Percentiles rank a stretch among this genome's conserved stretches.
These are phyloP conservation scores for Hymenoscyphus albidus DNA, from an alignment of 2,329 filamentous ascomycete species.

Conservation along the genomic window DNA sequence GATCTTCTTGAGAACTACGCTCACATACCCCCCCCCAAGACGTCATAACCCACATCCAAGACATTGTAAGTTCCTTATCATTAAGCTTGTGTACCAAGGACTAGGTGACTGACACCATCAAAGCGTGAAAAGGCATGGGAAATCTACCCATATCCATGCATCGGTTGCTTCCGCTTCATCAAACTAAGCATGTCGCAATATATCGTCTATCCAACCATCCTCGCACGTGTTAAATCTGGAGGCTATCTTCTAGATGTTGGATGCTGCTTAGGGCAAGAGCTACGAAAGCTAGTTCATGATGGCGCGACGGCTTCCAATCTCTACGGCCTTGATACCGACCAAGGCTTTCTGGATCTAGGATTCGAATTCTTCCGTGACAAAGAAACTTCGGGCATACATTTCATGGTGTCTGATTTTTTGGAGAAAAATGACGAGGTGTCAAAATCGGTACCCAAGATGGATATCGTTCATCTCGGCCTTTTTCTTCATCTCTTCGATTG, in stretches of 20 bases:
- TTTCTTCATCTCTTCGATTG: conserved; percentile 44
- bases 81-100: neutral
- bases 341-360: conserved; percentile 36
- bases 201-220: conserved; percentile 17
- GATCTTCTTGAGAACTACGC: conserved; percentile 21
- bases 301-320: conserved; percentile 34
- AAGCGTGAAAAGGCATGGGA: conserved; percentile 25
- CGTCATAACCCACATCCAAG: conserved; percentile 15
- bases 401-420: conserved; percentile 37
- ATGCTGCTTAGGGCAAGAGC: conserved; percentile 40
- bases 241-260: conserved; percentile 37
- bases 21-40: conserved; percentile 10
- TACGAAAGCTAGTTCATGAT: conserved; percentile 38
- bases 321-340: conserved; percentile 34
- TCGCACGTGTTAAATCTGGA: conserved; percentile 16
- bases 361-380: conserved; percentile 39
- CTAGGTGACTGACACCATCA: neutral
- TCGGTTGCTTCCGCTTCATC: conserved; percentile 25
- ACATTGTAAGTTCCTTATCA: conserved; percentile 13
- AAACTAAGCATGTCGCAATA: conserved; percentile 15
- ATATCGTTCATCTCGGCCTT: conserved; percentile 40
- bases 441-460: conserved; percentile 37
- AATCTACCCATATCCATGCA: conserved; percentile 26
- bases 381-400: conserved; percentile 30
- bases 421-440: conserved; percentile 31